Evolutionary conservation across 2,329 filamentous ascomycete genomes (phyloP), one percentile per base, ranked within the genome.

Genomic region (Aspergillus sp.): DNA sequence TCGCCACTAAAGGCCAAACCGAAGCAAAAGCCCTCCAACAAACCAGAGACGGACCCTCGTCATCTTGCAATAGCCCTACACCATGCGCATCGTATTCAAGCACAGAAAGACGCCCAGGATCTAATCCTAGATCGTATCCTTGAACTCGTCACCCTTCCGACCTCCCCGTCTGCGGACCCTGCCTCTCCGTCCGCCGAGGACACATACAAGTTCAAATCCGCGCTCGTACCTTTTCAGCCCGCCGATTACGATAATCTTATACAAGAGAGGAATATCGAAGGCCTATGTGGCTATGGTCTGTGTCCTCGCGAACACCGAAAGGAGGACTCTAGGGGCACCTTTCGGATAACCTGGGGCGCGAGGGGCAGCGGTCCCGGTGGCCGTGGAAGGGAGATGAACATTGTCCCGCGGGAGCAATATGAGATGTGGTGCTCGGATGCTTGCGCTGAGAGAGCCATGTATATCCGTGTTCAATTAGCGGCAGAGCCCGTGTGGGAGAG

Each of bases 171-270:
- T 49, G 82, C 84, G 49, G 80, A 84, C 69, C 79, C 85, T 30
- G 79, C 79, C 19, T 74, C 78, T 2, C 86, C 87, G 2, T 82
- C 87, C 7, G 71, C 83, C 1, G 74, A 83, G 34, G 92, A 97
- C 73, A 83, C 83, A 1, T 74, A 78, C 45, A 79, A 80, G 57
- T 93, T 98, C 78, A 88, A 89, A 69, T 72, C 81, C 3, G 84
- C 87, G 41, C 80, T 98, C 25, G 80, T 84, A 9, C 83, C 87
- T 48, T 98, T 97, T 78, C 91, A 94, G 74, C 92, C 93, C 0
- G 84, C 85, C 57, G 94, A 99, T 80, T 96, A 96, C 80, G 92
- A 97, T 72, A 90, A 91, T 66, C 82, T 98, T 54, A 88, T 97
- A 63, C 85, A 90, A 66, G 95, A 99, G 81, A 91, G 95, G 71